Conservation (phyloP, 805 yeast genomes). For the Metahyphopichia silvanorum region DNA sequence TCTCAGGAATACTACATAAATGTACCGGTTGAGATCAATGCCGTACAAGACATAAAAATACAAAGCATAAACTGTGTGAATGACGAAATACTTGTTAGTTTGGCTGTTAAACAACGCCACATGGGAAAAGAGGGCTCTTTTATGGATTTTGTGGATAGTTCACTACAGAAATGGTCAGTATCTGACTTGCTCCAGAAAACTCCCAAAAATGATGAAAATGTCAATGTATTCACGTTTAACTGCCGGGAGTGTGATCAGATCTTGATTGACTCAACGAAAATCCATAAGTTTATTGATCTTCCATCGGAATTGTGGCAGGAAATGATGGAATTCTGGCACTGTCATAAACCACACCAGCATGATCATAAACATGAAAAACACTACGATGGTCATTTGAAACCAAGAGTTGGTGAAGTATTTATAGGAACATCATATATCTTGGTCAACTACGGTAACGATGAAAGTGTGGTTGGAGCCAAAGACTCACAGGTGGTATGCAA, state of each 20-base stretch:
- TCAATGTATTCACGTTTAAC: conserved; percentile 22
- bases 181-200: conserved; percentile 34
- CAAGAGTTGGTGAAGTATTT: conserved; percentile 40
- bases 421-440: conserved; percentile 59
- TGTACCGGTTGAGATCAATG: conserved; percentile 1
- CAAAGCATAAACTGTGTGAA: no score
- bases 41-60: not conserved
- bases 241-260: conserved; percentile 28
- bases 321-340: conserved; percentile 97
- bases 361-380: conserved; percentile 20
- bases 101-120: not conserved
- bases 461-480: conserved; percentile 4
- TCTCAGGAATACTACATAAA: not conserved
- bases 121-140: conserved; percentile 6
- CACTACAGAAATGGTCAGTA: conserved; percentile 39
- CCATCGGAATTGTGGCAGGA: conserved; percentile 95
- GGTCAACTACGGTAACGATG: conserved; percentile 19
- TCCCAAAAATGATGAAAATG: conserved; percentile 16
- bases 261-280: conserved; percentile 26
- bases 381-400: conserved; percentile 43
- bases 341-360: conserved; percentile 68
- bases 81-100: conserved; percentile 1
- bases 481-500: conserved; percentile 24
- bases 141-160: conserved; percentile 6
- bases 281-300: conserved; percentile 50